Percentiles rank a stretch among this genome's conserved stretches.
Evolutionary conservation across 495 filamentous ascomycete genomes (phyloP).

Genomic region (Aspergillus bertholletiae): DNA sequence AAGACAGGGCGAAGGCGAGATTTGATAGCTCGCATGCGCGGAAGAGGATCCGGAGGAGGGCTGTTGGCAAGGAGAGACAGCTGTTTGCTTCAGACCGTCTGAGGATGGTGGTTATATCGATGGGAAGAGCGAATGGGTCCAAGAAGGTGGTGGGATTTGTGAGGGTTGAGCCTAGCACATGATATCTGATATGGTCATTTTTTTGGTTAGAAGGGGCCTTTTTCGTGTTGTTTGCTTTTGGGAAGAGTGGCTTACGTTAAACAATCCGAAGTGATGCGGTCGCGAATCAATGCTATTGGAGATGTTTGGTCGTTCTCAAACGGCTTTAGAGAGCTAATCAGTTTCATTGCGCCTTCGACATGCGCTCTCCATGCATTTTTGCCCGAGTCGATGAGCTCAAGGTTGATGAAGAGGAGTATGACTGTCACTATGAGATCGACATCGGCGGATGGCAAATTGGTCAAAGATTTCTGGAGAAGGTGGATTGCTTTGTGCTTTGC

Average conservation of each 20-base stretch:
- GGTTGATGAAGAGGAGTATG: slow-evolving; percentile 6
- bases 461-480: not conserved
- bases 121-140: not conserved
- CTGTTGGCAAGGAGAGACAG: slow-evolving; percentile 8
- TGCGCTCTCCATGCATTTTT: slow-evolving; percentile 4
- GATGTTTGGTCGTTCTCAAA: not conserved
- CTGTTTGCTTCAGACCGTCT: slow-evolving; percentile 6
- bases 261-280: slow-evolving; percentile 6
- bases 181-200: not conserved
- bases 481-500: slow-evolving; percentile 6
- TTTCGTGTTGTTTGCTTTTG: not conserved
- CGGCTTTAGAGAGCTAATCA: not conserved
- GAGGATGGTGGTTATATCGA: not conserved
- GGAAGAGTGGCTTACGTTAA: not conserved
- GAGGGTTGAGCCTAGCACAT: slow-evolving; percentile 7
- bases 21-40: slow-evolving; percentile 9
- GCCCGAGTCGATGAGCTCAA: not conserved
- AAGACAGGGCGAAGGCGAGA: not conserved
- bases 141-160: not conserved
- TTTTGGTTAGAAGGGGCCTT: not conserved
- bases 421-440: slow-evolving; percentile 2
- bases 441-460: not conserved
- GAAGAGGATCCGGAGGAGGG: slow-evolving; percentile 5
- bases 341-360: slow-evolving; percentile 2
- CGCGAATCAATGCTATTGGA: not conserved